Conservation (phyloP, 768 basidiomycete species). For the Serpula lacrymans region DNA sequence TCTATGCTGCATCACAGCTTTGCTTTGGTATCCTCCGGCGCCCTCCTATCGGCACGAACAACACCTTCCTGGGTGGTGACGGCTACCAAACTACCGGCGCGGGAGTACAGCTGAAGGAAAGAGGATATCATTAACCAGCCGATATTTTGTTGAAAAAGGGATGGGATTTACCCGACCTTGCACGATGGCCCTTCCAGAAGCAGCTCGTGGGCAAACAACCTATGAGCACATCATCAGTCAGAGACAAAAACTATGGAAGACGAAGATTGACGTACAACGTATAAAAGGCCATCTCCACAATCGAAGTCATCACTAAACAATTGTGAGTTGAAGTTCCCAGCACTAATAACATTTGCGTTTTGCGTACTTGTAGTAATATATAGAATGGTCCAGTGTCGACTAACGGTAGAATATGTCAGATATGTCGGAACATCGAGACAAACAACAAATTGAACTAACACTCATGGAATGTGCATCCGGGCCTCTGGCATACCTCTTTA, state of each 20-base stretch:
- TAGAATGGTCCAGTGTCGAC: constrained; percentile 77
- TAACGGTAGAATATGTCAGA: constrained; percentile 22
- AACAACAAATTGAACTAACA: constrained; percentile 38
- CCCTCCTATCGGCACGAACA: constrained; percentile 54
- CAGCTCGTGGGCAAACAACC: constrained; percentile 63
- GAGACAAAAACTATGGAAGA: not conserved
- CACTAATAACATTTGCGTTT: too few species aligned
- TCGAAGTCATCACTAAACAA: constrained; percentile 61
- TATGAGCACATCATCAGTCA: constrained; percentile 21
- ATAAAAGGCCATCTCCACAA: constrained; percentile 78
- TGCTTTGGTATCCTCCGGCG: constrained; percentile 29
- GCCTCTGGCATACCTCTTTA: constrained; percentile 47
- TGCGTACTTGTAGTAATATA: constrained; percentile 74
- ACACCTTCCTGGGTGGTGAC: constrained; percentile 81
- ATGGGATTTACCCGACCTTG: constrained; percentile 59
- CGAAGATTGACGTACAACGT: constrained; percentile 49
- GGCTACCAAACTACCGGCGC: constrained; percentile 62
- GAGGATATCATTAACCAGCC: not conserved
- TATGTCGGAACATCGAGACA: constrained; percentile 3
- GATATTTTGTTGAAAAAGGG: not conserved
- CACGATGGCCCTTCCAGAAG: constrained; percentile 64
- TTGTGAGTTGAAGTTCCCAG: too few species aligned
- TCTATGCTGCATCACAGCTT: constrained; percentile 30
- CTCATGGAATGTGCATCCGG: constrained; percentile 57
- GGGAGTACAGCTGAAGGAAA: constrained; percentile 60